Base-by-base conservation (phyloP, 352 stramenopile genomes). In the Phytophthora rubi region DNA sequence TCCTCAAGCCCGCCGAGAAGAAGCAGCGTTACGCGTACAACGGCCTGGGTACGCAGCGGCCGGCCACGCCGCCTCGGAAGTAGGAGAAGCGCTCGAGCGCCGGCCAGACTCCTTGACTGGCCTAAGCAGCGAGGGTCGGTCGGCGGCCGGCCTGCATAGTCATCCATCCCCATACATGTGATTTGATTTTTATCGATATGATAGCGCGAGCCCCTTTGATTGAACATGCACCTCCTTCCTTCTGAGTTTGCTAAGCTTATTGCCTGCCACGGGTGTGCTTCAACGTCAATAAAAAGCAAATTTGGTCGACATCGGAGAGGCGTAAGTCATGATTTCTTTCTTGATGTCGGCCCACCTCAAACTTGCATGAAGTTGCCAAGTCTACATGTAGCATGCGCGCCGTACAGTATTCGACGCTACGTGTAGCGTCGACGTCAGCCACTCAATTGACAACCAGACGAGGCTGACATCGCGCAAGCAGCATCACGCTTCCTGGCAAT, bases 1-100 rank as follows among this genome's bases (percentile, higher is more conserved):
- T 97, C 57, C 77, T 96, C 26, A 92, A 93, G 69, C 86, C 86
- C 2, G 81, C 83, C 5, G 86, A 94, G 65, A 94, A 91, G 78
- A 94, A 93, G 65, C 83, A 94, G 75, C 85, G 87, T 53, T 92
- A 88, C 62, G 73, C 77, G 53, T 91, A 91, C 75, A 86, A 85
- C 37, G 80, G 81, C 15, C 71, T 92, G 53, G 79, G 81, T 32
- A 76, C 81, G 60, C 83, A 91, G 65, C 83, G 81, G 65, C 73
- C 80, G 13, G 81, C 82, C 9, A 91, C 81, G 44, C 81, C 83
- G 15, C 83, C 83, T 23, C 78, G 75, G 61, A 89, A 89, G 73
- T 89, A 73, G 59, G 63, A 66, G 39, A 32, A 63, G 55, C 8
- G 65, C 53, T 59, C 12, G 65, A 39, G 8, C 47, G 52, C 64